Evolutionary conservation across 495 filamentous ascomycete species (phyloP).

Genomic region (Barbatosphaeria neglecta): DNA sequence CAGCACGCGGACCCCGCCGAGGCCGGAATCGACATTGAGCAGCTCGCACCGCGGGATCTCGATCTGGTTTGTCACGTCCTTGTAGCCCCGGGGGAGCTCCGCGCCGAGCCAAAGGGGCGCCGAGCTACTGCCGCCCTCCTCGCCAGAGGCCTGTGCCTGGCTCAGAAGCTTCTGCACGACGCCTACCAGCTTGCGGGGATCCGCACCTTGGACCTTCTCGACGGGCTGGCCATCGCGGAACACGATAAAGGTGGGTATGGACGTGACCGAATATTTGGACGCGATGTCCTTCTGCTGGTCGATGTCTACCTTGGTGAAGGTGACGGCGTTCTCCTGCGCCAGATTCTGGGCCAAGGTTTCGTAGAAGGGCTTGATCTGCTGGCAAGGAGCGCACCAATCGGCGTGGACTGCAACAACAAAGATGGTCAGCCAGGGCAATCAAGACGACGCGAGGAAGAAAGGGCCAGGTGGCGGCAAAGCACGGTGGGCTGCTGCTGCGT

Average conservation of each 20-base stretch:
- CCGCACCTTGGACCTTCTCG: slow-evolving; percentile 67
- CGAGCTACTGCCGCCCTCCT: slow-evolving; percentile 32
- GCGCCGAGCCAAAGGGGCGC: slow-evolving; percentile 59
- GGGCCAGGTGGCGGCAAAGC: slow-evolving; percentile 2
- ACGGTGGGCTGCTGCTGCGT: background rate
- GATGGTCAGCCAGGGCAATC: slow-evolving; percentile 78
- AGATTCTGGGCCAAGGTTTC: slow-evolving; percentile 44
- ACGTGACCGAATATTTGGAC: slow-evolving; percentile 39
- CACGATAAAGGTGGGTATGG: slow-evolving; percentile 81
- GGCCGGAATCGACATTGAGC: slow-evolving; percentile 66
- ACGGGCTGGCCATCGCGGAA: slow-evolving; percentile 65
- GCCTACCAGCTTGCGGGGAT: slow-evolving; percentile 55
- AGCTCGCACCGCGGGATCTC: slow-evolving; percentile 74
- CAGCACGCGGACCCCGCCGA: slow-evolving; percentile 56
- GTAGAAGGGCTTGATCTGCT: slow-evolving; percentile 56
- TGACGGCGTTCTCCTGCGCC: slow-evolving; percentile 39
- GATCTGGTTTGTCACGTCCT: slow-evolving; percentile 69
- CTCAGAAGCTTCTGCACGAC: slow-evolving; percentile 49
- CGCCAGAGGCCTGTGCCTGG: slow-evolving; percentile 9
- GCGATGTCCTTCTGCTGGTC: slow-evolving; percentile 47
- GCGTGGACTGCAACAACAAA: slow-evolving; percentile 47
- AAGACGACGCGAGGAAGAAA: slow-evolving; percentile 13
- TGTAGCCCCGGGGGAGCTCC: slow-evolving; percentile 66
- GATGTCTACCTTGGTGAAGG: slow-evolving; percentile 52
- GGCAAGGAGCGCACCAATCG: slow-evolving; percentile 63